phyloP scores from a whole-genome alignment of 805 yeast genomes.

The Yarrowia sp. region DNA sequence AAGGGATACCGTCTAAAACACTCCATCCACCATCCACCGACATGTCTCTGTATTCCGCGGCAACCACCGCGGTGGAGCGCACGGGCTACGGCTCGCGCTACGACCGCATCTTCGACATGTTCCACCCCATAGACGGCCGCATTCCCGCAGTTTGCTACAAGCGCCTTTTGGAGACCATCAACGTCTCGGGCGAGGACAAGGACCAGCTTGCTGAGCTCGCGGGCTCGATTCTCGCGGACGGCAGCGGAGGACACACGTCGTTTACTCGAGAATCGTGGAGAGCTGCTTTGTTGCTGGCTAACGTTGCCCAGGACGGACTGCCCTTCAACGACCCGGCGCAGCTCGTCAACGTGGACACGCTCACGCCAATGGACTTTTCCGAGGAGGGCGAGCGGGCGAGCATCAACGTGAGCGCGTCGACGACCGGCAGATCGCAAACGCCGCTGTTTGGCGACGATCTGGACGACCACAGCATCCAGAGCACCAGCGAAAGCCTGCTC shows the following conservation, averaged over 20 bases:
- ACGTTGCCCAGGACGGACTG: conserved; percentile 12
- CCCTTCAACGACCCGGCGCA: not conserved
- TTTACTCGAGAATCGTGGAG: conserved; percentile 17
- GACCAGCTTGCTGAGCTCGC: not conserved
- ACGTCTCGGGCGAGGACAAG: conserved; percentile 2
- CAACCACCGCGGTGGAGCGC: conserved; percentile 7
- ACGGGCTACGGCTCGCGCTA: conserved; percentile 15
- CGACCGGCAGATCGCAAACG: conserved; percentile 8
- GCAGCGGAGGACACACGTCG: not conserved
- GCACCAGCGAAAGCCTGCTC: not conserved
- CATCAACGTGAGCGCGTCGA: not conserved
- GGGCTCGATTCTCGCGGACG: not conserved
- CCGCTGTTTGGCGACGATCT: conserved; percentile 21
- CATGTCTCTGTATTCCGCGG: conserved; percentile 13
- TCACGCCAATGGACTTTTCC: conserved; percentile 14
- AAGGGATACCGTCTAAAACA: too few species aligned
- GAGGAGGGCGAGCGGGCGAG: conserved; percentile 10
- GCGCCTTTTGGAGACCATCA: conserved; percentile 23
- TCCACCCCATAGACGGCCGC: conserved; percentile 23
- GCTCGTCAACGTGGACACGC: not conserved
- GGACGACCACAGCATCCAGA: conserved; percentile 11
- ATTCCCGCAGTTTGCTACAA: conserved; percentile 25
- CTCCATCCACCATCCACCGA: not conserved
- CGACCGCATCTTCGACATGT: conserved; percentile 26
- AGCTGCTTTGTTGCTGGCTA: conserved; percentile 4